These are phyloP conservation scores for Talaromyces borbonicus DNA, from an alignment of 495 filamentous ascomycete genomes.

Conservation along the genomic window DNA sequence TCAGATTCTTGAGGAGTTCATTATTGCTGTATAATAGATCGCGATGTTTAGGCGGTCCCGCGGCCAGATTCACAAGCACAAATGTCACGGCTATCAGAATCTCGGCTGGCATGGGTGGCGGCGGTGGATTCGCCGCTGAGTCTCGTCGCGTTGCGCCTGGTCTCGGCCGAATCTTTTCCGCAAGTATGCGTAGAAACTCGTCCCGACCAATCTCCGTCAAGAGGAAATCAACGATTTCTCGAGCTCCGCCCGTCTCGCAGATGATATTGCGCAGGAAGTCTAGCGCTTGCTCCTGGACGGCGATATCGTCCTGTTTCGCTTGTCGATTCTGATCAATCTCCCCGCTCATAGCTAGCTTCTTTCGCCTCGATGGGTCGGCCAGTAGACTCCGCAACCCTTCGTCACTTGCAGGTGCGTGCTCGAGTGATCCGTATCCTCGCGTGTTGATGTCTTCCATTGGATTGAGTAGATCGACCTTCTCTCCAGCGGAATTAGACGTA, in stretches of 20 bases:
- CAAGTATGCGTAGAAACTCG: slow-evolving; percentile 64
- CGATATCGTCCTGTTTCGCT: slow-evolving; percentile 65
- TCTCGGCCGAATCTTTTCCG: slow-evolving; percentile 57
- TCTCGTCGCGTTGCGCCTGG: slow-evolving; percentile 32
- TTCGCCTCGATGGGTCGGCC: slow-evolving; percentile 29
- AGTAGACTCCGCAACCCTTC: slow-evolving; percentile 33
- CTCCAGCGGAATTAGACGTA: slow-evolving; percentile 54
- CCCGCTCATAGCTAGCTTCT: slow-evolving; percentile 39
- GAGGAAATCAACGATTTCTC: slow-evolving; percentile 79
- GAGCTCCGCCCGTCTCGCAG: slow-evolving; percentile 50
- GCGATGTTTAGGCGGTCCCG: slow-evolving; percentile 64
- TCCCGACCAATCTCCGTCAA: slow-evolving; percentile 66
- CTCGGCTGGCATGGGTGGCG: slow-evolving; percentile 48
- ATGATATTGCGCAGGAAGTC: slow-evolving; percentile 87
- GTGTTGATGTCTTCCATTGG: slow-evolving; percentile 42
- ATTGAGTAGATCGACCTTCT: slow-evolving; percentile 58
- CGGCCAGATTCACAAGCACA: slow-evolving; percentile 78
- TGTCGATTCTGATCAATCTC: slow-evolving; percentile 37
- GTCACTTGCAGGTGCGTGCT: slow-evolving; percentile 44
- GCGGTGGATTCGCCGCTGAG: slow-evolving; percentile 13
- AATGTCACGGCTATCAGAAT: slow-evolving; percentile 66
- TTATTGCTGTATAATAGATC: slow-evolving; percentile 60
- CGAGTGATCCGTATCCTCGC: slow-evolving; percentile 57
- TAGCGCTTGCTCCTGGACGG: slow-evolving; percentile 82
- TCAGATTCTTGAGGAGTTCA: slow-evolving; percentile 39